A percentile compares a stretch with the other conserved stretches of the same genome.
Evolutionary conservation across 1,139 yeast genomes (phyloP).

Genomic region (Hemisphaericaspora lyxosophila): DNA sequence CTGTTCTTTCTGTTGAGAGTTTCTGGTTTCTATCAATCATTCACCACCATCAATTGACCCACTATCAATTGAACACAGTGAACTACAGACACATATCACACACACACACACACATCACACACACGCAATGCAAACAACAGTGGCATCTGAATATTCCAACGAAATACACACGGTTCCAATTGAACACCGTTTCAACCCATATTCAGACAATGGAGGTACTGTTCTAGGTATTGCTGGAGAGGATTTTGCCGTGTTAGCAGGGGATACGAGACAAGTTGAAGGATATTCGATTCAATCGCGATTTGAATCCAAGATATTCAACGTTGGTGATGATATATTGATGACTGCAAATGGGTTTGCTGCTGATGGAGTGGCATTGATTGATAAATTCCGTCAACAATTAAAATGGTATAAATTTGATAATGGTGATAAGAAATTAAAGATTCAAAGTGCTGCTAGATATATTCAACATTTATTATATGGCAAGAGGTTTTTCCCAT

Average conservation of each 20-base stretch:
- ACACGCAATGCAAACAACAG: conserved; percentile 31
- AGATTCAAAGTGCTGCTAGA: conserved; percentile 79
- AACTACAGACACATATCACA: no score
- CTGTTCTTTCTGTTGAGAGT: no score
- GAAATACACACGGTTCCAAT: conserved; percentile 63
- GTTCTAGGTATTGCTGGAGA: conserved; percentile 97
- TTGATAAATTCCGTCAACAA: conserved; percentile 72
- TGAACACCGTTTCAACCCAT: conserved; percentile 94
- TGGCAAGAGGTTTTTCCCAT: conserved; percentile 94
- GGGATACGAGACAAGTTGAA: conserved; percentile 94
- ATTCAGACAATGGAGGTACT: conserved; percentile 96
- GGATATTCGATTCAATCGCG: conserved; percentile 94
- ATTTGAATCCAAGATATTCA: conserved; percentile 85
- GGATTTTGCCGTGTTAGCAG: conserved; percentile 95
- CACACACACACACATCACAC: no score
- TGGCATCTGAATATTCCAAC: conserved; percentile 61
- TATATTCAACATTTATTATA: conserved; percentile 86
- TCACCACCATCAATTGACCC: no score
- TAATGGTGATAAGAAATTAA: conserved; percentile 68
- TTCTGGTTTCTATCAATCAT: no score
- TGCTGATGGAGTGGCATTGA: conserved; percentile 88
- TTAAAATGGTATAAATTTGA: conserved; percentile 94
- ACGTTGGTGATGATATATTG: conserved; percentile 84
- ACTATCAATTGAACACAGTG: no score
- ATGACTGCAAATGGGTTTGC: conserved; percentile 95